Evolutionary conservation across 2,329 filamentous ascomycete genomes (phyloP), one percentile per base, ranked within the genome.

Genomic region (Drechslerella coelobrocha): DNA sequence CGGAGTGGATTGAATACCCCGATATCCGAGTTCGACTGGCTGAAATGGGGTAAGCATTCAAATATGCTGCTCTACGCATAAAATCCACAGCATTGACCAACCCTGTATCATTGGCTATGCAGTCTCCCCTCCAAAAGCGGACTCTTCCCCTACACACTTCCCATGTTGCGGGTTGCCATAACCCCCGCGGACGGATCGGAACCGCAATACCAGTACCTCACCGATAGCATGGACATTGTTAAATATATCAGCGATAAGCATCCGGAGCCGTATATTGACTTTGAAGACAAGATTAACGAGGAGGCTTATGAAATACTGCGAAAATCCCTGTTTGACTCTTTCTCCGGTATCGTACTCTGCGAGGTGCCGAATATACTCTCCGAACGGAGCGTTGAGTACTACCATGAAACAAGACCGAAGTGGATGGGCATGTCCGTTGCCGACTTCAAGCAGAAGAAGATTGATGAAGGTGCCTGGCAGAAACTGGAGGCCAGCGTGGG

Each of bases 221-320:
- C 61, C 12, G 87, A 89, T 78, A 85, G 85, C 1, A 87, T 88
- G 75, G 86, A 88, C 56, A 89, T 89, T 68, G 87, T 86, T 5
- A 77, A 82, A 24, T 84, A 87, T 74, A 80, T 89, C 1, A 82
- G 88, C 23, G 77, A 81, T 0, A 80, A 76, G 0, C 86, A 84
- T 60, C 84, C 84, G 0, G 63, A 77, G 2, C 68, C 61, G 34
- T 4, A n/a, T 10, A 48, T 72, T 12, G 52, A 72, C 34, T 72
- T 75, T 0, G 80, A 81, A 0, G 76, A 81, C 48, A 84, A 88
- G 73, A 82, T 82, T 0, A 51, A 76, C 0, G 76, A 78, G 48
- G 77, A 61, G 6, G 24, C 26, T 14, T 21, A 53, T 7, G 50
- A 61, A 14, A 23, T 61, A 5, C 23, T 65, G 8, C 14, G 24